Base-by-base conservation (phyloP, 345 rosid species). In the Eucalyptus virginea region DNA sequence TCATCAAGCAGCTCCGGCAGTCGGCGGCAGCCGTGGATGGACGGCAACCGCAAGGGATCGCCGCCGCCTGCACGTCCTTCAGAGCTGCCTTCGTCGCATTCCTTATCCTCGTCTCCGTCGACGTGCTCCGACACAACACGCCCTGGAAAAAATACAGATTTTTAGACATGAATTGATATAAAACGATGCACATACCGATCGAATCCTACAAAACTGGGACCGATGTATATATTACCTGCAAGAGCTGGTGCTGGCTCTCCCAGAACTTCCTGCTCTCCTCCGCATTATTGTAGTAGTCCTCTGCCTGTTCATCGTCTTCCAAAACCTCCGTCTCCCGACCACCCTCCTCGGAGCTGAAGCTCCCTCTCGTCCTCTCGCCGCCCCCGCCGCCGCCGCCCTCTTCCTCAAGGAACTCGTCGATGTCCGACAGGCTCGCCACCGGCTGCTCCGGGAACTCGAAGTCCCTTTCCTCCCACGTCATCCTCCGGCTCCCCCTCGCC, bases 1-100 rank as follows among this genome's bases (percentile, higher is more conserved):
- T 91, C 89, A 92, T 94, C 91, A 95, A 90, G 89, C 97, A 96
- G 69, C 88, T 89, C 93, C 96, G 94, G 91, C 99, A 96, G 34
- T 89, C 92, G 19, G 93, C 94, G 58, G 87, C 88, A 26, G 87
- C 93, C n/a, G 91, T 91, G 16, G 49, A 86, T 60, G 90, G 91
- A 88, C 91, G 91, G 90, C 99, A 97, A 24, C 65, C 88, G 42
- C 99, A 97, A 32, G 77, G 60, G 47, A 50, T 58, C 37, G 93
- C 95, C 21, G 51, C 51, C 40, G 58, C 67, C 42, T 87, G 86
- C 11, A 94, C 90, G 48, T 95, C 93, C 89, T 89, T 94, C 54
- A 96, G 72, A 4, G 95, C 95, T 42, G 91, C 95, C 52, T 92
- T 95, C 9, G 95, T 93, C 18, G 96, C 93, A 90, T 91, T 95